These are phyloP conservation scores for Zymoseptoria ardabiliae DNA, from an alignment of 2,329 filamentous ascomycete genomes.

Conservation along the genomic window DNA sequence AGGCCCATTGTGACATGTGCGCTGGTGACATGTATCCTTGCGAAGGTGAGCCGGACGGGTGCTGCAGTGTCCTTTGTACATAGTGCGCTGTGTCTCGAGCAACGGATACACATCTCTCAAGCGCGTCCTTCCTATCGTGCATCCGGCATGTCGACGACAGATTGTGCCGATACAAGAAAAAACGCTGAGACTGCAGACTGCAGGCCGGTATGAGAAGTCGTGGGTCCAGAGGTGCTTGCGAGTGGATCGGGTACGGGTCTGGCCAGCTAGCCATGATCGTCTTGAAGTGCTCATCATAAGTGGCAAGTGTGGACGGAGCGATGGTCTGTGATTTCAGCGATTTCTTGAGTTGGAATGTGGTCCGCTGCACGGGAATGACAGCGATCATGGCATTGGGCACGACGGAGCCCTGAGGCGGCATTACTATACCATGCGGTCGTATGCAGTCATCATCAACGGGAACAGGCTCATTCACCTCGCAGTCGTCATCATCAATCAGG, in stretches of 20 bases:
- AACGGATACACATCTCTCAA: constrained; percentile 68
- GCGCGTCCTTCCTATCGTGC: constrained; percentile 60
- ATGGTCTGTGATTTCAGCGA: constrained; percentile 63
- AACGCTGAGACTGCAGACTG: constrained; percentile 73
- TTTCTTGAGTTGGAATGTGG: constrained; percentile 65
- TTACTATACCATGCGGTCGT: constrained; percentile 43
- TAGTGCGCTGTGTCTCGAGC: constrained; percentile 73
- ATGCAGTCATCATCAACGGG: constrained; percentile 75
- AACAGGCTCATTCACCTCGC: constrained; percentile 72
- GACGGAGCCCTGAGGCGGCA: constrained; percentile 33
- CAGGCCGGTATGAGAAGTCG: constrained; percentile 67
- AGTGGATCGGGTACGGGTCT: constrained; percentile 60
- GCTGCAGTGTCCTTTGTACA: constrained; percentile 57
- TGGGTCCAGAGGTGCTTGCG: constrained; percentile 62
- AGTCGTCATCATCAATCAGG: constrained; percentile 80
- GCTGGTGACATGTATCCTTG: constrained; percentile 23
- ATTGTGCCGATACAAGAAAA: constrained; percentile 84
- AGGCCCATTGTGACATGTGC: constrained; percentile 41
- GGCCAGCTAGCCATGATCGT: constrained; percentile 71
- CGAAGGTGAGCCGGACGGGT: constrained; percentile 19
- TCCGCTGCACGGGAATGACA: constrained; percentile 72
- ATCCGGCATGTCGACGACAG: constrained; percentile 63
- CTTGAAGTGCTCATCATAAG: constrained; percentile 73
- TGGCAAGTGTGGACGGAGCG: constrained; percentile 59
- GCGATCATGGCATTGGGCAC: constrained; percentile 67